Base-by-base conservation (phyloP, 129 eudicot genomes). In the Erigeron canadensis region DNA sequence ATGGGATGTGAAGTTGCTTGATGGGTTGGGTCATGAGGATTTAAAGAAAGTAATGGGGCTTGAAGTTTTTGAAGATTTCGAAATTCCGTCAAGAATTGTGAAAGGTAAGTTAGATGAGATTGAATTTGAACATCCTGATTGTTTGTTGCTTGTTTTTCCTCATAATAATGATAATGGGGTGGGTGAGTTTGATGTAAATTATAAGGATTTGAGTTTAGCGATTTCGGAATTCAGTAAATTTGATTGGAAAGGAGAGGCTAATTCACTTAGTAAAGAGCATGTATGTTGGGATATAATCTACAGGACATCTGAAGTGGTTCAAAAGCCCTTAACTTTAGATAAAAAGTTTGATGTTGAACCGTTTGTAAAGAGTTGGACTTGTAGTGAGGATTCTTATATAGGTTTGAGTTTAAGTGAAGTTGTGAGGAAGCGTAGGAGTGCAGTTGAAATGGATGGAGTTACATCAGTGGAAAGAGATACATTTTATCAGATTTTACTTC, bases 111-210 rank as follows among this genome's bases (percentile, higher is more conserved):
- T 89, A 65, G 86, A 93, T 1, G 92, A 84, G 65, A 81, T 89
- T 21, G 98, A 94, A 77, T 89, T 87, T 51, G 98, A 94, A 80
- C 96, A 94, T 55, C 98, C 96, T 11, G 98, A 94, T 89, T 94
- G 98, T 55, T 87, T 89, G 38, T 63, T 94, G 40, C 79, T 88
- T 65, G 96, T 94, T 83, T 87, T 79, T 47, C 97, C 96, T 28
- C 3, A 28, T 28, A 28, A 28, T 28, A 28, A 28, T 28, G 34
- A 2, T 16, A 81, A 63, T 60, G 86, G 84, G 55, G 58, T 55
- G 57, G 81, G 66, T 44, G 74, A 74, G 13, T 69, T 87, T 72
- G 84, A 89, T 72, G 63, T 89, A 28, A 85, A 89, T 75, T 87
- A 79, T 47, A 47, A 81, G 76, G 73, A 69, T 22, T 70, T 89